Evolutionary conservation across 768 basidiomycete genomes (phyloP).

Genomic region (Boletus pseudopeckii): DNA sequence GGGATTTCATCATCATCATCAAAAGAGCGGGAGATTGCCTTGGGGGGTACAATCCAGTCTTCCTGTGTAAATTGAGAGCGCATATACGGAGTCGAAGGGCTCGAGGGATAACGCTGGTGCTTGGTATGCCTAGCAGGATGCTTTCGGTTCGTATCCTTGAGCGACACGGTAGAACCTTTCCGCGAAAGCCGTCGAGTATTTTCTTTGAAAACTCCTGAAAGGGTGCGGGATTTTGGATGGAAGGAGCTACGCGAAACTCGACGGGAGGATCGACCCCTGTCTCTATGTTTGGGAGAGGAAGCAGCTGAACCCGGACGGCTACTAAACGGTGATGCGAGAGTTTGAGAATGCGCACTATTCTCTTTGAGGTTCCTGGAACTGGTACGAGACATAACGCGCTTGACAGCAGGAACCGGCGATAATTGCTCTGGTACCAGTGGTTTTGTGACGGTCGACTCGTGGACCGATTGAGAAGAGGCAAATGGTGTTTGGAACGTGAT

Average conservation of each 20-base stretch:
- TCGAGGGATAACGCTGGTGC: constrained; percentile 19
- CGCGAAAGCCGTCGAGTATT: constrained; percentile 13
- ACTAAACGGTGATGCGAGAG: constrained; percentile 45
- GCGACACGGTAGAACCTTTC: constrained; percentile 16
- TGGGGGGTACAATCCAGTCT: constrained; percentile 14
- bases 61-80: constrained; percentile 13
- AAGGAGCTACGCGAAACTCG: constrained; percentile 18
- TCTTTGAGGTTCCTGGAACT: constrained; percentile 42
- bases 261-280: constrained; percentile 6
- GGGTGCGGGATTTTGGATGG: constrained; percentile 38
- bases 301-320: constrained; percentile 42
- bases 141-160: constrained; percentile 13
- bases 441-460: constrained; percentile 23
- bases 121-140: constrained; percentile 9
- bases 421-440: constrained; percentile 32
- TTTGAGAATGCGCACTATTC: constrained; percentile 26
- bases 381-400: constrained; percentile 36
- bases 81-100: constrained; percentile 29
- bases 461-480: constrained; percentile 17
- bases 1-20: neutral
- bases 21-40: constrained; percentile 1
- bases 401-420: constrained; percentile 41
- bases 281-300: constrained; percentile 34
- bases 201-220: constrained; percentile 31
- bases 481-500: constrained; percentile 30